Conservation (phyloP, 345 rosid genomes). For the Draba incana region DNA sequence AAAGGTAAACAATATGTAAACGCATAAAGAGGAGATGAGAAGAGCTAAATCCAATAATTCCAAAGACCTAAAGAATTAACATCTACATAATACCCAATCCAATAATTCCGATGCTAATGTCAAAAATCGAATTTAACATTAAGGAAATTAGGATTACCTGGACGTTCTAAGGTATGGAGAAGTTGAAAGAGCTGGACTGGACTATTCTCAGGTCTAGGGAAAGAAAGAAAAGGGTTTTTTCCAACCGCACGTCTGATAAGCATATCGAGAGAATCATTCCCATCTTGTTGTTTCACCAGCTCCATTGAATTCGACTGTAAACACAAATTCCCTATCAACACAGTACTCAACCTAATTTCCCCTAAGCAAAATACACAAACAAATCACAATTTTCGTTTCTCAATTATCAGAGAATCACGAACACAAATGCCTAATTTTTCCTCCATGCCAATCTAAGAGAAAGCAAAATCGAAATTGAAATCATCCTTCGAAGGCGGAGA, state of each 20-base stretch:
- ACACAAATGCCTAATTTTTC: slow-evolving; percentile 9
- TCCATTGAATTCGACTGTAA: slow-evolving; percentile 49
- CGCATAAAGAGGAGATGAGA: too few species aligned
- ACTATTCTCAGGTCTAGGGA: slow-evolving; percentile 68
- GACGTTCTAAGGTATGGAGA: slow-evolving; percentile 83
- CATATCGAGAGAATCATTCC: slow-evolving; percentile 72
- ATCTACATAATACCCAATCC: slow-evolving; percentile 1
- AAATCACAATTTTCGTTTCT: slow-evolving; percentile 23
- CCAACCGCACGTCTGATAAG: slow-evolving; percentile 65
- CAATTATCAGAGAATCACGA: slow-evolving; percentile 24
- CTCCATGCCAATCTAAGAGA: slow-evolving; percentile 7
- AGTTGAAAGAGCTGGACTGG: slow-evolving; percentile 87
- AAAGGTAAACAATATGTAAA: too few species aligned
- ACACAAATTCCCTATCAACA: slow-evolving; percentile 6
- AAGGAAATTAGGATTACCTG: slow-evolving; percentile 56
- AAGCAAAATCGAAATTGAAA: slow-evolving; percentile 35
- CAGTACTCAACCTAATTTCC: neutral
- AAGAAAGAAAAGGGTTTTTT: slow-evolving; percentile 71
- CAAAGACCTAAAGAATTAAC: too few species aligned
- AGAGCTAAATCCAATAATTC: too few species aligned
- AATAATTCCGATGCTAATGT: slow-evolving; percentile 10
- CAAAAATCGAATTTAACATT: slow-evolving; percentile 18
- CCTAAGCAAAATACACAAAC: neutral
- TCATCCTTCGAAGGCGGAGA: slow-evolving; percentile 29
- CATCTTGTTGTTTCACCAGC: slow-evolving; percentile 68